These are phyloP conservation scores for Candida pseudocylindracea DNA, from an alignment of 1,139 yeast species.

Conservation along the genomic window DNA sequence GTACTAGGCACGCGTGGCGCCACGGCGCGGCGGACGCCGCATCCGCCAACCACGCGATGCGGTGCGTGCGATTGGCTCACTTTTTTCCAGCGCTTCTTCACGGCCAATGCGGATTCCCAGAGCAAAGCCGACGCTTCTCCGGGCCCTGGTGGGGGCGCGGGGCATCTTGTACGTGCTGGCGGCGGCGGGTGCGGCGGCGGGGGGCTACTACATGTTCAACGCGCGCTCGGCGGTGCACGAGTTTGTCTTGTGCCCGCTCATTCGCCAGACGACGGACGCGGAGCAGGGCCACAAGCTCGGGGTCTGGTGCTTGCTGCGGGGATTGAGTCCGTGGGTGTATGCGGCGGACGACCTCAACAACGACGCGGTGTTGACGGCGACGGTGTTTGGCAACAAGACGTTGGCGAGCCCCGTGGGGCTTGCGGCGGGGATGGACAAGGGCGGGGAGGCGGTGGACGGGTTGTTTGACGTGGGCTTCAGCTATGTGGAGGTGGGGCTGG, in stretches of 20 bases:
- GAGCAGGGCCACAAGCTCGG: constrained; percentile 74
- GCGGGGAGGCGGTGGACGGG: constrained; percentile 83
- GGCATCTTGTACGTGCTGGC: neutral
- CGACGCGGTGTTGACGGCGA: too few species aligned
- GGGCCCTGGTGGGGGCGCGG: too few species aligned
- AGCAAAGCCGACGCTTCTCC: too few species aligned
- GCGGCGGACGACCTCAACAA: constrained; percentile 3
- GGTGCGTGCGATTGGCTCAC: too few species aligned
- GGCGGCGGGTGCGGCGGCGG: neutral
- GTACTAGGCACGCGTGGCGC: too few species aligned
- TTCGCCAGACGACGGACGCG: constrained; percentile 53
- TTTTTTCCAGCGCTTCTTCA: too few species aligned
- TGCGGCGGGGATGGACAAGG: constrained; percentile 92
- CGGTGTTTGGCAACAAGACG: constrained; percentile 30
- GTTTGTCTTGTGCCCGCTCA: constrained; percentile 53
- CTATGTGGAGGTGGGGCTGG: constrained; percentile 82
- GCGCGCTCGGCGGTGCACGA: constrained; percentile 73
- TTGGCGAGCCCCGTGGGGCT: constrained; percentile 68
- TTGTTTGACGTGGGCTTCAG: constrained; percentile 64
- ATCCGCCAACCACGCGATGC: too few species aligned
- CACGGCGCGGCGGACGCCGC: too few species aligned
- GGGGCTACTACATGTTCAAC: constrained; percentile 29
- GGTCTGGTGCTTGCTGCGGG: constrained; percentile 42
- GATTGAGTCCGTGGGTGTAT: constrained; percentile 34
- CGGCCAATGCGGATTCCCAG: too few species aligned